Evolutionary conservation across 352 stramenopile species (phyloP).

Genomic region (Phytophthora quininea): DNA sequence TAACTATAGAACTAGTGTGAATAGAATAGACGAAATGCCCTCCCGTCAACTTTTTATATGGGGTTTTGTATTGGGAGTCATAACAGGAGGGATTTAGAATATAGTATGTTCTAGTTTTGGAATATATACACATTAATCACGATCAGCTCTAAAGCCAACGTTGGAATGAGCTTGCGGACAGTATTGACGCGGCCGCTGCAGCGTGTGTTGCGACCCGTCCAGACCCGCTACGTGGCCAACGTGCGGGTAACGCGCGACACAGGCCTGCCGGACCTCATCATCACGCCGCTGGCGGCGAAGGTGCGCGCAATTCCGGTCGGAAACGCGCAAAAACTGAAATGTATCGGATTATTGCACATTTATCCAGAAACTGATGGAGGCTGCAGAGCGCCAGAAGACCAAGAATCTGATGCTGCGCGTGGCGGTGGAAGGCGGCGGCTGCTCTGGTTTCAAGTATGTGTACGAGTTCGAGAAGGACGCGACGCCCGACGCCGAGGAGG

Average conservation of each 20-base stretch:
- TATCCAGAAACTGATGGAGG: slow-evolving; percentile 63
- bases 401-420: slow-evolving; percentile 83
- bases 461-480: slow-evolving; percentile 87
- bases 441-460: slow-evolving; percentile 94
- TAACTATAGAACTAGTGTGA: too few species aligned
- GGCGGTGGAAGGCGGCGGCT: slow-evolving; percentile 91
- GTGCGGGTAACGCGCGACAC: slow-evolving; percentile 51
- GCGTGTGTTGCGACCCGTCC: slow-evolving; percentile 15
- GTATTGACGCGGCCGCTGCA: slow-evolving; percentile 26
- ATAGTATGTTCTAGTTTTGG: too few species aligned
- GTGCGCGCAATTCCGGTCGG: slow-evolving; percentile 20
- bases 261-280: slow-evolving; percentile 65
- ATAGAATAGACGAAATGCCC: too few species aligned
- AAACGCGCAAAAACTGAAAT: background rate
- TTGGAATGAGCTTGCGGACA: slow-evolving; percentile 32
- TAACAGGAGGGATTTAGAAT: too few species aligned
- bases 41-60: too few species aligned
- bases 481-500: slow-evolving; percentile 53
- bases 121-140: background rate
- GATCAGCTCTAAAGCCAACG: background rate
- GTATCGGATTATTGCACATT: slow-evolving; percentile 5
- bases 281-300: slow-evolving; percentile 68
- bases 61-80: too few species aligned
- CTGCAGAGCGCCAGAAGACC: slow-evolving; percentile 58
- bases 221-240: slow-evolving; percentile 36